Evolutionary conservation across 31 red algal genomes (phyloP), one percentile per base, ranked within the genome.

Genomic region (Asparagopsis taxiformis): DNA sequence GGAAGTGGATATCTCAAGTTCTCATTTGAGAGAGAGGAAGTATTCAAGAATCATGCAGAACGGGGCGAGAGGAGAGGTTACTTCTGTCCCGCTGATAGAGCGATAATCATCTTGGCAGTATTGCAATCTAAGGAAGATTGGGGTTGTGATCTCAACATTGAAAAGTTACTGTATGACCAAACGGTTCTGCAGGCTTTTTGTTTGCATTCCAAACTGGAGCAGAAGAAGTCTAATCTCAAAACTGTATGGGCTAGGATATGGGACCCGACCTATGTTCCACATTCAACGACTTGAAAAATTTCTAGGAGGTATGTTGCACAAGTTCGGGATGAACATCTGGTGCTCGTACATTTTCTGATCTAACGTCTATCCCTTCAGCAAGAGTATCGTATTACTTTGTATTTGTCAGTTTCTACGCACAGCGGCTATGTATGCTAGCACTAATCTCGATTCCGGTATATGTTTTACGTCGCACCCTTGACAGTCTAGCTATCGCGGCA

Each of bases 121-220:
- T 60, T 93, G 58, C 70, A 75, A 36, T 80, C 74, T 11, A 75
- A 82, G 62, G 90, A 86, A 48, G 65, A 70, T n/a, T 93, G 90
- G 90, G 81, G 90, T 11, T 85, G 76, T 41, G 90, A 57, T 26
- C 54, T 93, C n/a, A 86, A 93, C 44, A 76, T 93, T 76, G 82
- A 80, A 43, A 17, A 33, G 4, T 35, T 87, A 1, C 53, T 93
- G 23, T 59, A 50, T 17, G 65, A 87, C 2, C 17, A 65, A 17
- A 69, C 39, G 24, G 15, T 93, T 19, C 32, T 58, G 0, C 73
- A 85, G 29, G 90, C 76, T 29, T 93, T 93, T 82, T 81, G 82
- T 16, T 32, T 89, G 25, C 91, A 94, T 43, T 78, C 73, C 5
- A 15, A 7, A 35, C 43, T 17, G 3, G 70, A 82, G 28, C 41